Evolutionary conservation across 1,284 basidiomycete species (phyloP), one percentile per base, ranked within the genome.

Genomic region (Trichosporon inkin): DNA sequence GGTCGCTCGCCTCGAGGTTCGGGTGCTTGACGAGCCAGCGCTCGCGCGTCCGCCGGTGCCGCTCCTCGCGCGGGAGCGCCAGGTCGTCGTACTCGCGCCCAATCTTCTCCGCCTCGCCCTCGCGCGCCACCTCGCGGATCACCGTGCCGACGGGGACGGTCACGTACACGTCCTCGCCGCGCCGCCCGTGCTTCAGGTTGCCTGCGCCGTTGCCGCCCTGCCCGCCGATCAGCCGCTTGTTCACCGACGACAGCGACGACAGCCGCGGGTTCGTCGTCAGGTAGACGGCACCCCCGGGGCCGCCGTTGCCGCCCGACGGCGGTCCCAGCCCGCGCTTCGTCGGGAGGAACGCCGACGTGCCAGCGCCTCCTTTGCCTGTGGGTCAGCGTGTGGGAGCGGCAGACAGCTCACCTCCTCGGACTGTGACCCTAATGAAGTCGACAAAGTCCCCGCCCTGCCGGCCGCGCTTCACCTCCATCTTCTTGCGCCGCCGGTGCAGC

Each of bases 271-370:
- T 87, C 1, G 92, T 88, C 49, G 85, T 78, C 65, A 97, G 83
- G 74, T 91, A 92, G 34, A 97, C 85, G 64, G 89, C 86, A 1
- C 90, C 92, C 24, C 93, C 94, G 51, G 84, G 83, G 0, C 92
- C 93, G 17, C 94, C 93, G 65, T 89, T 88, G 1, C 92, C 93
- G 1, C 93, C 93, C 10, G 89, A 90, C 0, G 92, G 90, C 0
- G 90, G 90, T 0, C 92, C 91, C 62, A 85, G 84, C 0, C 86
- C 84, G 14, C 57, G 62, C 84, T 84, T 77, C 83, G 89, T 71
- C 88, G 89, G 78, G 89, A 88, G 61, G 67, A 92, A 91, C 3
- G 89, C 88, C 14, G 87, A 87, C 63, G 89, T 89, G 17, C 91
- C 90, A 57, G 90, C 81, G 0, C 91, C 89, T 20, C 92, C 92